These are phyloP conservation scores for Lasiodiplodia gonubiensis DNA, from an alignment of 2,329 filamentous ascomycete genomes.

Conservation along the genomic window DNA sequence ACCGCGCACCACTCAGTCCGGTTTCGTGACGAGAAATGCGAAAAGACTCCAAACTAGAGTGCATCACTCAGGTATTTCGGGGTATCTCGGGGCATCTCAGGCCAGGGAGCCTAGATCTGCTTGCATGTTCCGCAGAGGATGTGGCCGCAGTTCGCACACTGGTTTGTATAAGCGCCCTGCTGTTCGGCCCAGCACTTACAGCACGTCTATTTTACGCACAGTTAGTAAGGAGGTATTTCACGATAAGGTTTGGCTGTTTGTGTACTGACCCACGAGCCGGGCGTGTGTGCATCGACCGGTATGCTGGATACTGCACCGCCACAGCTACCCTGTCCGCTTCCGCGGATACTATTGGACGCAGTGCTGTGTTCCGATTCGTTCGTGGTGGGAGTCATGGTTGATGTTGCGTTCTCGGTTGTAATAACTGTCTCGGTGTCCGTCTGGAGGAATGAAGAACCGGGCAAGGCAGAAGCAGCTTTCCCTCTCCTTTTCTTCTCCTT, in stretches of 20 bases:
- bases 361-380: background rate
- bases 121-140: conserved; percentile 4
- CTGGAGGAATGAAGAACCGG: background rate
- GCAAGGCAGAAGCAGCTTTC: background rate
- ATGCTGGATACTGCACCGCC: background rate
- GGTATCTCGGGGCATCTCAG: too few relatives aligned
- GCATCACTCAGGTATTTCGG: too few relatives aligned
- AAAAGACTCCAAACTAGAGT: too few relatives aligned
- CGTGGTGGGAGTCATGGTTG: background rate
- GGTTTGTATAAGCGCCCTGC: conserved; percentile 16
- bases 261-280: conserved; percentile 12
- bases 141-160: conserved; percentile 14
- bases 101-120: background rate
- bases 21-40: too few relatives aligned
- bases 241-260: too few relatives aligned
- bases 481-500: background rate
- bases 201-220: background rate
- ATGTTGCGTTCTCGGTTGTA: background rate
- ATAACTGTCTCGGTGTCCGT: too few relatives aligned
- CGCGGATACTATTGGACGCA: background rate
- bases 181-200: conserved; percentile 23
- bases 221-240: background rate
- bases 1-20: too few relatives aligned
- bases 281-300: background rate
- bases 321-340: background rate